phyloP scores from a whole-genome alignment of 1,139 yeast genomes.

The Ogataea hybrid region DNA sequence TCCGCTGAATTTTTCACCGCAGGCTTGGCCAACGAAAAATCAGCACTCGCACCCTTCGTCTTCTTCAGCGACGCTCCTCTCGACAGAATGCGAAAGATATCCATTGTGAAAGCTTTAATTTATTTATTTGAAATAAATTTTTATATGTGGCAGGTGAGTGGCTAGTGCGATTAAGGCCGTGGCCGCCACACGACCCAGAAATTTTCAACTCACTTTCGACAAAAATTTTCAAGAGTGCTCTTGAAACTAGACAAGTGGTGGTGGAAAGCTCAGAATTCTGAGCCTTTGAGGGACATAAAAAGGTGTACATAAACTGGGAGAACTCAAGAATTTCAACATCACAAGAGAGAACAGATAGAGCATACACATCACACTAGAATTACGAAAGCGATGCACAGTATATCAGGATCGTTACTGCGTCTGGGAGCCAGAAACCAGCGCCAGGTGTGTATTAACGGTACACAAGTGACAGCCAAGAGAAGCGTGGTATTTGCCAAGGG shows the following conservation, averaged over 20 bases:
- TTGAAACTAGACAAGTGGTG: constrained; percentile 2
- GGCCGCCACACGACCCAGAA: constrained; percentile 13
- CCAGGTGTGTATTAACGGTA: not conserved
- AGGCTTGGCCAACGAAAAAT: constrained; percentile 42
- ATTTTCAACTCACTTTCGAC: constrained; percentile 14
- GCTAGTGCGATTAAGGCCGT: constrained; percentile 3
- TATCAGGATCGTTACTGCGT: constrained; percentile 6
- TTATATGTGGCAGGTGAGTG: constrained; percentile 9
- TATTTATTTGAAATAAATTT: constrained; percentile 7
- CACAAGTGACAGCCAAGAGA: constrained; percentile 16
- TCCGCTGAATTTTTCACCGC: constrained; percentile 27
- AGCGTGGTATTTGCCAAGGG: constrained; percentile 46
- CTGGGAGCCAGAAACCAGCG: not conserved
- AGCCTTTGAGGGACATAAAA: constrained; percentile 3
- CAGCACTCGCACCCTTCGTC: constrained; percentile 42
- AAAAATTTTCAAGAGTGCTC: constrained; percentile 14
- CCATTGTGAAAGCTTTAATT: constrained; percentile 49
- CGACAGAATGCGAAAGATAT: constrained; percentile 78
- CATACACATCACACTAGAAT: not conserved
- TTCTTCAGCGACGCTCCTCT: constrained; percentile 82
- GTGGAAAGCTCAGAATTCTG: constrained; percentile 5
- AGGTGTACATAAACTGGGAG: not conserved
- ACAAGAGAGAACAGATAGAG: no score
- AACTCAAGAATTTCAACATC: not conserved
- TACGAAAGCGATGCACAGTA: not conserved